Conservation (phyloP, 345 rosid species). For the Salix viminalis region DNA sequence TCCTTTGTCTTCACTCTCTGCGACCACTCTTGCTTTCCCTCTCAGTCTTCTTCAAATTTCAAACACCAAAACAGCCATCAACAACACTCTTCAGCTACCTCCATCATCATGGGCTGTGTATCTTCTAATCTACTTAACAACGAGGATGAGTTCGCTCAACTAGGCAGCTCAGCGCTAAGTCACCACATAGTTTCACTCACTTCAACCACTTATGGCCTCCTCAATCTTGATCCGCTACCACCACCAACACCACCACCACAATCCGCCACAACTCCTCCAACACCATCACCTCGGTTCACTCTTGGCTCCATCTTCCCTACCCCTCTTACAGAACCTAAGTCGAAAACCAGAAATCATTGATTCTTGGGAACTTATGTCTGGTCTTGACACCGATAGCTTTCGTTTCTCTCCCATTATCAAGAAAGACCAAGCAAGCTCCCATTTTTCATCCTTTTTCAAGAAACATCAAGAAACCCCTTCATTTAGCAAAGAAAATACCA, state of each 20-base stretch:
- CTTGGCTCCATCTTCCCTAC: constrained; percentile 39
- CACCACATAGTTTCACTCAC: constrained; percentile 94
- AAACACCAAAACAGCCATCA: not conserved
- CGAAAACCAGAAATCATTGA: constrained; percentile 61
- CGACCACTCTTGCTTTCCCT: not conserved
- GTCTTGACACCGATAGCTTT: constrained; percentile 78
- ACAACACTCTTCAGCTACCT: not conserved
- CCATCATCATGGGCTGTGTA: constrained; percentile 71
- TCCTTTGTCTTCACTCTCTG: not conserved
- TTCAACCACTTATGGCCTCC: constrained; percentile 91
- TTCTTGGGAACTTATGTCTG: constrained; percentile 91
- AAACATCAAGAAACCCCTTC: too few relatives aligned
- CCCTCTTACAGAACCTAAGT: constrained; percentile 36
- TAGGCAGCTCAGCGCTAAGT: constrained; percentile 61
- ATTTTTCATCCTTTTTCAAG: too few relatives aligned
- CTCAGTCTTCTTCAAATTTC: constrained; percentile 1
- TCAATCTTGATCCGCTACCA: constrained; percentile 68
- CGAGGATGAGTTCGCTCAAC: constrained; percentile 72
- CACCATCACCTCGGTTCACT: constrained; percentile 53
- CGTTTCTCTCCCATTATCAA: constrained; percentile 54
- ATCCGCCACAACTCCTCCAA: constrained; percentile 35
- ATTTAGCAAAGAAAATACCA: constrained; percentile 43
- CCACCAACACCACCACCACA: constrained; percentile 32
- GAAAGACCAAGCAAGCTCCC: not conserved
- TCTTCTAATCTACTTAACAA: constrained; percentile 71